Percentiles rank a stretch among this genome's conserved stretches.
These are phyloP conservation scores for Vanrija sp. DNA, from an alignment of 1,284 basidiomycete species.

Conservation along the genomic window DNA sequence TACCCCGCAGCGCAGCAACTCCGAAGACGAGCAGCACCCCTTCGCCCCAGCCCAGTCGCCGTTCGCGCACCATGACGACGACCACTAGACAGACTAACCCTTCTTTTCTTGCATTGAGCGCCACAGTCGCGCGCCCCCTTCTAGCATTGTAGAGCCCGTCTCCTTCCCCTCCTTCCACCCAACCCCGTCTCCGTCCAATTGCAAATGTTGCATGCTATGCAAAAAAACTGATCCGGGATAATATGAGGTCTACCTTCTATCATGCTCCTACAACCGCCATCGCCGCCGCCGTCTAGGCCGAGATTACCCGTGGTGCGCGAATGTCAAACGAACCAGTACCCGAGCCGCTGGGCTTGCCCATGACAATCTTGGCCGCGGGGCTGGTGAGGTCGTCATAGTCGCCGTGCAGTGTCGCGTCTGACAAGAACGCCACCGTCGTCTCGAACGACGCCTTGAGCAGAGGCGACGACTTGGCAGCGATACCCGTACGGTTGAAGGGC, in stretches of 20 bases:
- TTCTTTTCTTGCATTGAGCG: too few species aligned
- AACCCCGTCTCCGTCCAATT: neutral
- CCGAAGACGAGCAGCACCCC: conserved; percentile 27
- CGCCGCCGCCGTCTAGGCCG: neutral
- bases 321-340: conserved; percentile 85
- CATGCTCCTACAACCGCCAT: neutral
- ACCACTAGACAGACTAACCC: neutral
- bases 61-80: conserved; percentile 12
- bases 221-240: neutral
- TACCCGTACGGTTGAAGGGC: conserved; percentile 95
- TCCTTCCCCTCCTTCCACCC: neutral
- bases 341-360: conserved; percentile 75
- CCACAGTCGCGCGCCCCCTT: too few species aligned
- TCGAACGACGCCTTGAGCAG: conserved; percentile 96
- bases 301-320: conserved; percentile 25
- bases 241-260: neutral
- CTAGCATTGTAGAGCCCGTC: neutral
- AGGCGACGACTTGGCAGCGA: conserved; percentile 85
- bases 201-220: conserved; percentile 4
- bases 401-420: conserved; percentile 88
- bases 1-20: conserved; percentile 9
- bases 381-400: conserved; percentile 89
- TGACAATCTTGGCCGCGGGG: conserved; percentile 79
- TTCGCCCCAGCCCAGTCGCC: conserved; percentile 19
- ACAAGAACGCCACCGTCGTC: conserved; percentile 92